Conservation (phyloP, 148 eudicot genomes). For the Hydrangea macrophylla region DNA sequence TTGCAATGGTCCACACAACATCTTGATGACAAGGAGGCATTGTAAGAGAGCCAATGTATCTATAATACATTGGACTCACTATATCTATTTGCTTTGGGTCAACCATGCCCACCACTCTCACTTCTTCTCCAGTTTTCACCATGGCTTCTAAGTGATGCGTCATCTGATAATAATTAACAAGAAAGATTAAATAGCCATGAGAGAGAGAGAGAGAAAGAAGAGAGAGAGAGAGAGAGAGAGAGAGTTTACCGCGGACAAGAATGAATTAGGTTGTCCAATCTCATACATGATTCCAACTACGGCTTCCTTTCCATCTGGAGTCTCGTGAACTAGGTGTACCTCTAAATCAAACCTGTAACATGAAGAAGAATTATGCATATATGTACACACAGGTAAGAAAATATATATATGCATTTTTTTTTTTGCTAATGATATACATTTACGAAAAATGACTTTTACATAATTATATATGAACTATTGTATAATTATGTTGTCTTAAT, state of each 20-base stretch:
- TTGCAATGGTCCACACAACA: slow-evolving; percentile 38
- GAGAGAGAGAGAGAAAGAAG: not conserved
- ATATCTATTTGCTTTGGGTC: slow-evolving; percentile 25
- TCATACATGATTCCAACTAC: slow-evolving; percentile 39
- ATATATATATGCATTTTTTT: too few relatives aligned
- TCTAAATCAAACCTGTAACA: slow-evolving; percentile 36
- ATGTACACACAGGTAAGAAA: too few relatives aligned
- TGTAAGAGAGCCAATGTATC: slow-evolving; percentile 50
- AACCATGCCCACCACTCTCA: slow-evolving; percentile 23
- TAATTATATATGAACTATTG: too few relatives aligned
- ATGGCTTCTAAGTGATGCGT: slow-evolving; percentile 19
- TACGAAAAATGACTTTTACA: too few relatives aligned
- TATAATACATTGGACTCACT: slow-evolving; percentile 29
- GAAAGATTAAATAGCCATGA: not conserved
- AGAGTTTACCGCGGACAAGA: slow-evolving; percentile 27
- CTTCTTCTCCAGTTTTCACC: slow-evolving; percentile 8
- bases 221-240: not conserved
- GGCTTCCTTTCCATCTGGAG: slow-evolving; percentile 17
- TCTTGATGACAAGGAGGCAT: slow-evolving; percentile 39
- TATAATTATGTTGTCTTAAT: too few relatives aligned
- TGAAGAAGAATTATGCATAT: not conserved
- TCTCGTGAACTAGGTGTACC: slow-evolving; percentile 35
- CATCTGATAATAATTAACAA: slow-evolving; percentile 20
- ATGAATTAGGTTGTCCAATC: slow-evolving; percentile 32
- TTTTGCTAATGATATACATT: too few relatives aligned